A percentile compares a stretch with the other conserved stretches of the same genome.
phyloP scores from a whole-genome alignment of 805 yeast genomes.

The Vanderwaltozyma polyspora region DNA sequence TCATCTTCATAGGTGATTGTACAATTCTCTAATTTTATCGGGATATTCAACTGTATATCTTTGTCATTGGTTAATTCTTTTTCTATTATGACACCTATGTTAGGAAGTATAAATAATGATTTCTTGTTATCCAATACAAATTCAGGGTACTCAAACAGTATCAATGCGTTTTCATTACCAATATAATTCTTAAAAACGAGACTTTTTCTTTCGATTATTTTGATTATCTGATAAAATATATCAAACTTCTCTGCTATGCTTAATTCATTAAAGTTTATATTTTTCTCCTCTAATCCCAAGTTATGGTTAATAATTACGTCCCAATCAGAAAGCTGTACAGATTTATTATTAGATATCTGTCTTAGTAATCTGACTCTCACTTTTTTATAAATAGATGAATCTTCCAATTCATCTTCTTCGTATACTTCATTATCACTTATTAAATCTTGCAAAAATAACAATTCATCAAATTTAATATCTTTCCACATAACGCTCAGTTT shows the following conservation, averaged over 20 bases:
- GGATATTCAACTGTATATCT: conserved; percentile 9
- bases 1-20: conserved; percentile 16
- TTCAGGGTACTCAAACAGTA: conserved; percentile 18
- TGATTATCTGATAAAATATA: conserved; percentile 17
- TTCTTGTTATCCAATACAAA: conserved; percentile 8
- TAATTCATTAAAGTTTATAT: conserved; percentile 6
- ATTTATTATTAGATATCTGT: conserved; percentile 18
- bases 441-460: conserved; percentile 16
- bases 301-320: conserved; percentile 16
- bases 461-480: conserved; percentile 23
- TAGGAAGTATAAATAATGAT: conserved; percentile 16
- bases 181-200: conserved; percentile 21
- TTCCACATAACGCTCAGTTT: conserved; percentile 19
- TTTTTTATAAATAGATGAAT: conserved; percentile 8
- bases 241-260: conserved; percentile 18
- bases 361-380: conserved; percentile 14
- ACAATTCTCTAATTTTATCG: conserved; percentile 23
- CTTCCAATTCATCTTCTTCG: not conserved
- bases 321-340: conserved; percentile 17
- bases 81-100: conserved; percentile 17
- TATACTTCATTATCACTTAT: conserved; percentile 1
- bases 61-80: conserved; percentile 4
- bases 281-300: conserved; percentile 4
- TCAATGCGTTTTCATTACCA: conserved; percentile 8
- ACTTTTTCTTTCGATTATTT: conserved; percentile 22